phyloP scores from a whole-genome alignment of 139 green algal genomes.

The Coccomyxa sp. region DNA sequence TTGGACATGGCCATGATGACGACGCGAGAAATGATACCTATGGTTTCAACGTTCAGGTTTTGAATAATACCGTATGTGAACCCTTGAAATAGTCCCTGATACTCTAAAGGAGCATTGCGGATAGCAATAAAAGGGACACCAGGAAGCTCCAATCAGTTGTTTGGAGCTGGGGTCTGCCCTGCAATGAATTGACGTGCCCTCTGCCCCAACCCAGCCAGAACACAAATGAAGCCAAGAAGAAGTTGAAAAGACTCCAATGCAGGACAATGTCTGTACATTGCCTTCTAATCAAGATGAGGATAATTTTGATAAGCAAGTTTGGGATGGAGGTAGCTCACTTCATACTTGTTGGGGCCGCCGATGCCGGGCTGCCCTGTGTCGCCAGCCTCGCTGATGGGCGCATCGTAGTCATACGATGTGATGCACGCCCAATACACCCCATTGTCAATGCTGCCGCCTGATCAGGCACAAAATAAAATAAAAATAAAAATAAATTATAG shows the following conservation, averaged over 20 bases:
- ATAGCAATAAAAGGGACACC: too few relatives aligned
- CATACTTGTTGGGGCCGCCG: slow-evolving; percentile 51
- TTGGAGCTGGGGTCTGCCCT: too few relatives aligned
- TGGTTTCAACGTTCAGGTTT: too few relatives aligned
- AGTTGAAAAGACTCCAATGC: not conserved
- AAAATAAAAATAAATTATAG: not conserved
- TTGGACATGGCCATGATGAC: too few relatives aligned
- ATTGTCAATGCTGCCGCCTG: slow-evolving; percentile 1
- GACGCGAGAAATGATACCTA: too few relatives aligned
- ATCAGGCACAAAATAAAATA: not conserved
- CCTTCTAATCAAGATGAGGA: not conserved
- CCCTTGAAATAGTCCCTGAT: too few relatives aligned
- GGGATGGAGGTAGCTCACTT: not conserved
- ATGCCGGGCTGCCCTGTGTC: slow-evolving; percentile 50
- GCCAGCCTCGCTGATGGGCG: slow-evolving; percentile 47
- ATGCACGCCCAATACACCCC: slow-evolving; percentile 20
- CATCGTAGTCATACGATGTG: slow-evolving; percentile 60
- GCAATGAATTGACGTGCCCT: too few relatives aligned
- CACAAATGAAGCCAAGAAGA: not conserved
- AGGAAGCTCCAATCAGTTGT: too few relatives aligned
- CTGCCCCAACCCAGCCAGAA: too few relatives aligned
- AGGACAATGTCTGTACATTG: not conserved
- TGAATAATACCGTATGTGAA: too few relatives aligned
- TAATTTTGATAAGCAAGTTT: not conserved
- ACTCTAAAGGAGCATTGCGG: too few relatives aligned